Conservation (phyloP, 495 filamentous ascomycete species). For the Podospora comata region DNA sequence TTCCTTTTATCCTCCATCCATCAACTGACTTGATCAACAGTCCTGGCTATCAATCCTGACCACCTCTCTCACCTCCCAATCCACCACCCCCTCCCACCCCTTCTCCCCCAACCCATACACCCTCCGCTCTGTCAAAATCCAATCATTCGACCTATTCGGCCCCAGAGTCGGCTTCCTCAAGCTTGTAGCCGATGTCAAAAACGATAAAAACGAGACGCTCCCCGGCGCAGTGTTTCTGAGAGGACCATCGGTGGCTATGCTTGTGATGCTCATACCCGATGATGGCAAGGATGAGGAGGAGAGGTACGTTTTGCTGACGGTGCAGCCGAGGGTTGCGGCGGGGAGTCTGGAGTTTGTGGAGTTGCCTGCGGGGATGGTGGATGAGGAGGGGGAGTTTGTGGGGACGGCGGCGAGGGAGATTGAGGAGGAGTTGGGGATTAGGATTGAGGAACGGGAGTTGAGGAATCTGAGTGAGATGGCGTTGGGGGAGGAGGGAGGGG, state of each 20-base stretch:
- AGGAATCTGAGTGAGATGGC: conserved; percentile 64
- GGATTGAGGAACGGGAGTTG: conserved; percentile 42
- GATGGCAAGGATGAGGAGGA: conserved; percentile 53
- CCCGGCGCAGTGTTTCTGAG: conserved; percentile 78
- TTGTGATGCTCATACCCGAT: conserved; percentile 73
- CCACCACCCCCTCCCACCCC: conserved; percentile 53
- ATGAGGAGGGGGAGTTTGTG: conserved; percentile 69
- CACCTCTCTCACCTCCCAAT: conserved; percentile 54
- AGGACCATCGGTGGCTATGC: conserved; percentile 77
- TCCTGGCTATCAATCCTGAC: conserved; percentile 68
- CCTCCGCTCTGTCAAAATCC: conserved; percentile 66
- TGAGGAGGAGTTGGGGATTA: conserved; percentile 71
- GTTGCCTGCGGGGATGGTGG: conserved; percentile 87
- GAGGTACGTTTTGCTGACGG: conserved; percentile 71
- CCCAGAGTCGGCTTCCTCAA: conserved; percentile 74
- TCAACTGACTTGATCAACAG: conserved; percentile 22
- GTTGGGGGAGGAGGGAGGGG: conserved; percentile 15
- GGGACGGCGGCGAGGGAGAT: conserved; percentile 82
- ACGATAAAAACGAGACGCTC: conserved; percentile 59
- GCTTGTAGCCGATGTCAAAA: conserved; percentile 62
- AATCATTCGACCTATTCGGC: conserved; percentile 72
- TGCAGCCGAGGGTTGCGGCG: conserved; percentile 79
- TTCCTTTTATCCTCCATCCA: neutral
- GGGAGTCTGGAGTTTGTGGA: conserved; percentile 74
- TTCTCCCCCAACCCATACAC: conserved; percentile 70